These are phyloP conservation scores for Posidonia australis DNA, from an alignment of 106 monocot species.

Conservation along the genomic window DNA sequence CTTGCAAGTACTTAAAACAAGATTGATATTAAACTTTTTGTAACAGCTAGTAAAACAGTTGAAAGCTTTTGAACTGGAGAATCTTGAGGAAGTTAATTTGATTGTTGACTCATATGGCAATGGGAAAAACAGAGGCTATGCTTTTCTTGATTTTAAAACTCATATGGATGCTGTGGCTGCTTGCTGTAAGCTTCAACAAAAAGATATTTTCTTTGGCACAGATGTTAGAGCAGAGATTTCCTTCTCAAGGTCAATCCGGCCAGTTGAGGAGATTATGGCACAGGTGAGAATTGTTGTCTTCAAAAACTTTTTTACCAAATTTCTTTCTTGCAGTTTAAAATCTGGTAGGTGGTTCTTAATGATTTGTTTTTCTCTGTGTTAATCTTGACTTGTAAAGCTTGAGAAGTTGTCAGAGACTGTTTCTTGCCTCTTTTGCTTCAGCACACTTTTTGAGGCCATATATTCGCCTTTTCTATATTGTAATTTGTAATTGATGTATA, in stretches of 20 bases:
- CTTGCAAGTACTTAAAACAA: neutral
- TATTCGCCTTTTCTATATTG: too few relatives aligned
- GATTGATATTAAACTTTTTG: neutral
- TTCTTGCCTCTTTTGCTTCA: too few relatives aligned
- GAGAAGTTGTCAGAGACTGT: too few relatives aligned
- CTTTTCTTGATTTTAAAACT: slow-evolving; percentile 27
- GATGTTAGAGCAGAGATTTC: slow-evolving; percentile 19
- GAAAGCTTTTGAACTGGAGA: slow-evolving; percentile 21
- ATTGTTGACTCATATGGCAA: slow-evolving; percentile 13
- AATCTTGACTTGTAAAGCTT: too few relatives aligned
- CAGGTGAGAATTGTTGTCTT: slow-evolving; percentile 6
- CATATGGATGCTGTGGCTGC: slow-evolving; percentile 27
- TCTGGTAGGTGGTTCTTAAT: too few relatives aligned
- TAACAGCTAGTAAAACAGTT: slow-evolving; percentile 18
- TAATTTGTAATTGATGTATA: too few relatives aligned
- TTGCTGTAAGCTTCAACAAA: slow-evolving; percentile 15
- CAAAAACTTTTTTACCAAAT: too few relatives aligned
- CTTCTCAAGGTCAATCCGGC: slow-evolving; percentile 11
- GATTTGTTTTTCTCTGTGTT: too few relatives aligned
- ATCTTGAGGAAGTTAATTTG: slow-evolving; percentile 23
- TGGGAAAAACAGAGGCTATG: slow-evolving; percentile 30
- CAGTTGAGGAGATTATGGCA: slow-evolving; percentile 19
- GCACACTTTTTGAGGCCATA: too few relatives aligned
- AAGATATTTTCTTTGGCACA: slow-evolving; percentile 15
- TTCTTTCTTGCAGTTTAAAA: too few relatives aligned